These are phyloP conservation scores for Toxicodendron radicans DNA, from an alignment of 345 rosid genomes.

Conservation along the genomic window DNA sequence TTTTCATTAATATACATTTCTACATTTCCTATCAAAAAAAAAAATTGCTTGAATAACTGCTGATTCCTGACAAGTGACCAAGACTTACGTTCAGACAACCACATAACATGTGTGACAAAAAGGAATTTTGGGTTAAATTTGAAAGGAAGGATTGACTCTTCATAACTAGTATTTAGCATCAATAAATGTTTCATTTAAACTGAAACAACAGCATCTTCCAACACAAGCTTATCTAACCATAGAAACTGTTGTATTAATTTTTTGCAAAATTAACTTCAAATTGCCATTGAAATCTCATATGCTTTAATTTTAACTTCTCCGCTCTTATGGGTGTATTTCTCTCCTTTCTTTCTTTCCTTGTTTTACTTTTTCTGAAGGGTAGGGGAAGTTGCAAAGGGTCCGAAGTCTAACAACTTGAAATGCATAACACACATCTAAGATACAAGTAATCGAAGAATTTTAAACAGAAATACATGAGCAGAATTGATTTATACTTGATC, in stretches of 20 bases:
- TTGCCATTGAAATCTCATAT: neutral
- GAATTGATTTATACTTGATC: constrained; percentile 71
- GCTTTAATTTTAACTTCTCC: neutral
- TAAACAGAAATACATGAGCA: constrained; percentile 4
- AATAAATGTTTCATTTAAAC: neutral
- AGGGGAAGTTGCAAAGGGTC: neutral
- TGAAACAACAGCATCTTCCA: neutral
- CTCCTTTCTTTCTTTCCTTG: neutral
- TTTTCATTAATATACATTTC: too few species aligned
- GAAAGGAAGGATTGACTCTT: neutral
- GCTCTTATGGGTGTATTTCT: neutral
- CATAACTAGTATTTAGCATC: neutral
- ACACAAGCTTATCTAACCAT: neutral
- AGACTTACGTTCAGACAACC: neutral
- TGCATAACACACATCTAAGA: constrained; percentile 3
- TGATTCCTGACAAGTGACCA: neutral
- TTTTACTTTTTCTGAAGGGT: neutral
- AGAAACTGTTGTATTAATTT: neutral
- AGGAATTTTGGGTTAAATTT: neutral
- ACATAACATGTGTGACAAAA: neutral
- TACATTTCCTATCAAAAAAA: too few species aligned
- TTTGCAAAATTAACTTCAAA: neutral
- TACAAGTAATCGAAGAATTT: neutral
- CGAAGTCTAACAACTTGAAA: constrained; percentile 7
- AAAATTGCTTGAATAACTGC: neutral